A percentile compares a stretch with the other conserved stretches of the same genome.
Evolutionary conservation across 176 grass and related monocot species (phyloP).

Genomic region (Avena insularis): DNA sequence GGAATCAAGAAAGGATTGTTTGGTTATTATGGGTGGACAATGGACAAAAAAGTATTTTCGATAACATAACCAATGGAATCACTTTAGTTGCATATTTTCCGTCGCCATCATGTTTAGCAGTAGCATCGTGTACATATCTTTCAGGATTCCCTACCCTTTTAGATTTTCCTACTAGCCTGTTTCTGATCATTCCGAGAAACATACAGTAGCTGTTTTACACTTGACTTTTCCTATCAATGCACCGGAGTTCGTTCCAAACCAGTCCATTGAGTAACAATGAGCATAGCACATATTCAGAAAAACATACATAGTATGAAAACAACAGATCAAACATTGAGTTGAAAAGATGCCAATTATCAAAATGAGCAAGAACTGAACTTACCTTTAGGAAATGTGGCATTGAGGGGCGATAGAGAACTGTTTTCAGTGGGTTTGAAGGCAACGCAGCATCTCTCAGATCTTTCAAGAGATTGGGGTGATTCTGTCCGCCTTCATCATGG

Average conservation of each 20-base stretch:
- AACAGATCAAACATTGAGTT: conserved; percentile 2
- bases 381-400: conserved; percentile 82
- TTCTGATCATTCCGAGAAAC: conserved; percentile 30
- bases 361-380: conserved; percentile 39
- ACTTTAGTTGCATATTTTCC: neutral
- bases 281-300: neutral
- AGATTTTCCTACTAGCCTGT: neutral
- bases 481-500: conserved; percentile 67
- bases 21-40: neutral
- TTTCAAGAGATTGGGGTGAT: conserved; percentile 66
- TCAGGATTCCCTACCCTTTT: conserved; percentile 4
- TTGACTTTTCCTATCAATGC: neutral
- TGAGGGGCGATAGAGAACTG: conserved; percentile 75
- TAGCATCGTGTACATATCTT: conserved; percentile 15
- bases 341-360: neutral
- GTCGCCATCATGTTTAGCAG: neutral
- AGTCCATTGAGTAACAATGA: neutral
- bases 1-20: neutral
- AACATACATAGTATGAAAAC: conserved; percentile 4
- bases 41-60: neutral
- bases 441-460: conserved; percentile 83
- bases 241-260: neutral
- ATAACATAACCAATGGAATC: neutral
- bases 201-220: neutral
- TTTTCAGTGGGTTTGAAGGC: conserved; percentile 87